A percentile compares a stretch with the other conserved stretches of the same genome.
Conservation (phyloP, 1,139 yeast genomes). For the Protomyces pachydermus region DNA sequence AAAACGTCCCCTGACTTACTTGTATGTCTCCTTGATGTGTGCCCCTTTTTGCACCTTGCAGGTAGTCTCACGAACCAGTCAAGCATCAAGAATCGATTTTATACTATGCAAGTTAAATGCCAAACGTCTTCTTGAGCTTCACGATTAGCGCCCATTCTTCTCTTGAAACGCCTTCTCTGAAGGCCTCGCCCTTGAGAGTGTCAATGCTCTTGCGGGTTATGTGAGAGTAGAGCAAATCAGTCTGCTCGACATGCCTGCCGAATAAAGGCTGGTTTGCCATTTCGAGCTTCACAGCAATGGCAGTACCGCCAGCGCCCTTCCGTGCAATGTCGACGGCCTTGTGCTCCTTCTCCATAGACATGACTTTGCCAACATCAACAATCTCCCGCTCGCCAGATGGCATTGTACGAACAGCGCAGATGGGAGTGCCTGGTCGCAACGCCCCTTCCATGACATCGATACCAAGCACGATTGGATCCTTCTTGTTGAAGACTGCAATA, state of each 20-base stretch:
- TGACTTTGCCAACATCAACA: constrained; percentile 41
- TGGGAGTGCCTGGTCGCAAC: constrained; percentile 87
- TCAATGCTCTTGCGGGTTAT: constrained; percentile 86
- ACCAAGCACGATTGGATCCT: constrained; percentile 99
- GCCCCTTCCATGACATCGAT: constrained; percentile 93
- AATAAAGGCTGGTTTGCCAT: constrained; percentile 89
- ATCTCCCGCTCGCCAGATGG: constrained; percentile 72
- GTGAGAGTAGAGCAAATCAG: constrained; percentile 80
- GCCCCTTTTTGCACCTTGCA: neutral
- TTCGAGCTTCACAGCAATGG: constrained; percentile 97
- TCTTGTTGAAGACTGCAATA: constrained; percentile 91
- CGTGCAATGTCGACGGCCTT: constrained; percentile 71
- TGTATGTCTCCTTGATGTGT: neutral
- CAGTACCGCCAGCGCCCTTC: constrained; percentile 94
- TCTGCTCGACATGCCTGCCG: constrained; percentile 98
- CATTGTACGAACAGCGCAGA: constrained; percentile 85
- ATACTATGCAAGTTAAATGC: constrained; percentile 44
- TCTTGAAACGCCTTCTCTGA: constrained; percentile 86
- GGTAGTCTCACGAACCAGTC: neutral
- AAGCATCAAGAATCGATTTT: neutral
- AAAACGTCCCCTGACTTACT: neutral
- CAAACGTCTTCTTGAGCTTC: constrained; percentile 81
- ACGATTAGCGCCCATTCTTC: constrained; percentile 92
- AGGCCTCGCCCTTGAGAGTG: constrained; percentile 96
- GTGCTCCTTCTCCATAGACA: constrained; percentile 79